Percentiles rank a stretch among this genome's conserved stretches.
Conservation (phyloP, 192 early-diverging fungal genomes). For the Cladochytrium replicatum region DNA sequence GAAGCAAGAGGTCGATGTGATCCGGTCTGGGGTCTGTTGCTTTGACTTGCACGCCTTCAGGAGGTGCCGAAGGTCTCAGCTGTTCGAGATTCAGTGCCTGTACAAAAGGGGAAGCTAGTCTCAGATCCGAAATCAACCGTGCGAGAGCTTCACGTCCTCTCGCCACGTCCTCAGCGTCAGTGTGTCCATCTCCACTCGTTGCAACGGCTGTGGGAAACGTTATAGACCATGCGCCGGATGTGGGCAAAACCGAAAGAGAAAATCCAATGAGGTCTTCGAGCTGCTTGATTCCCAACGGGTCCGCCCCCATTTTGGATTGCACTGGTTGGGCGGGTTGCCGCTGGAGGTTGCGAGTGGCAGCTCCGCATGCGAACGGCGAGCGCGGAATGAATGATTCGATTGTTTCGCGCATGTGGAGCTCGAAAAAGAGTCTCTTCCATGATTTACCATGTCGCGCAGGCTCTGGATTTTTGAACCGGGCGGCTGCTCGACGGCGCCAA, state of each 20-base stretch:
- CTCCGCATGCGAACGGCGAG: too few relatives aligned
- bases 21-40: too few relatives aligned
- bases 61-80: background rate
- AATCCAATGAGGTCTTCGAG: too few relatives aligned
- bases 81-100: background rate
- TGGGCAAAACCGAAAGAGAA: too few relatives aligned
- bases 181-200: too few relatives aligned
- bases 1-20: conserved; percentile 29
- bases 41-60: too few relatives aligned
- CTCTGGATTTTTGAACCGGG: conserved; percentile 29
- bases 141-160: too few relatives aligned
- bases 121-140: background rate
- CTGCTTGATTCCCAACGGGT: background rate
- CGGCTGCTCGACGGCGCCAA: conserved; percentile 30
- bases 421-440: conserved; percentile 45
- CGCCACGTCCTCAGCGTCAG: too few relatives aligned
- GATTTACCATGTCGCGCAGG: conserved; percentile 17
- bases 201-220: too few relatives aligned
- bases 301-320: background rate
- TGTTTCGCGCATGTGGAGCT: conserved; percentile 25
- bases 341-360: too few relatives aligned
- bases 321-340: background rate
- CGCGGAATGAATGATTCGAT: conserved; percentile 28
- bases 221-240: too few relatives aligned
- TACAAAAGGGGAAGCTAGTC: conserved; percentile 3